Base-by-base conservation (phyloP, 345 rosid genomes). In the Psidium guajava region DNA sequence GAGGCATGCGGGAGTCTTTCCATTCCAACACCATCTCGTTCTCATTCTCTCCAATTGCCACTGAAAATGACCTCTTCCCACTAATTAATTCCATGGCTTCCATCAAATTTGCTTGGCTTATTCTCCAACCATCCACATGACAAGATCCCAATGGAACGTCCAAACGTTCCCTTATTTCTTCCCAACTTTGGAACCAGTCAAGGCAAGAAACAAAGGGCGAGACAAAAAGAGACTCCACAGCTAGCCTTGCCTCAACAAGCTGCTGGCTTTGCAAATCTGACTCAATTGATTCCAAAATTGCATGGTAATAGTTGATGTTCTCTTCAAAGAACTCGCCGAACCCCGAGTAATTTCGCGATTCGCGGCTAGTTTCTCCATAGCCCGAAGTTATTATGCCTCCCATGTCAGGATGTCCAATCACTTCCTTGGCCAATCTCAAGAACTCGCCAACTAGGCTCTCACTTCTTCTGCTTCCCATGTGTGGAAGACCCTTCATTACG, bases 11-110 rank as follows among this genome's bases (percentile, higher is more conserved):
- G 77, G 47, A 32, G 61, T 90, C 91, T 61, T 85, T 88, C 93
- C 92, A 91, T 32, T 87, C 91, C 87, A 92, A 87, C 58, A 89
- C 86, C 84, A 92, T 87, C 85, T 89, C 92, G 61, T 91, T 91
- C 77, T 88, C 84, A 22, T 44, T n/a, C 5, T 87, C 94, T 73
- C 89, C 93, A 73, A 84, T 61, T 13, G 82, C 89, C 86, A 91
- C 93, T 22, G 73, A 88, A 75, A 86, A 93, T 12, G 51, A 75
- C 53, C 81, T 82, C 24, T 85, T 86, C 54, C 85, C 91, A 69
- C 54, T 83, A 87, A 87, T 90, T 85, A 89, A 51, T 82, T 88
- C 93, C 86, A 52, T 85, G 25, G 88, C 91, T 87, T 93, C 94
- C 84, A 84, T 91, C 88, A 89, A 42, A 24, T 53, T 83, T 42